Base-by-base conservation (phyloP, 148 eudicot genomes). In the Silene conica region DNA sequence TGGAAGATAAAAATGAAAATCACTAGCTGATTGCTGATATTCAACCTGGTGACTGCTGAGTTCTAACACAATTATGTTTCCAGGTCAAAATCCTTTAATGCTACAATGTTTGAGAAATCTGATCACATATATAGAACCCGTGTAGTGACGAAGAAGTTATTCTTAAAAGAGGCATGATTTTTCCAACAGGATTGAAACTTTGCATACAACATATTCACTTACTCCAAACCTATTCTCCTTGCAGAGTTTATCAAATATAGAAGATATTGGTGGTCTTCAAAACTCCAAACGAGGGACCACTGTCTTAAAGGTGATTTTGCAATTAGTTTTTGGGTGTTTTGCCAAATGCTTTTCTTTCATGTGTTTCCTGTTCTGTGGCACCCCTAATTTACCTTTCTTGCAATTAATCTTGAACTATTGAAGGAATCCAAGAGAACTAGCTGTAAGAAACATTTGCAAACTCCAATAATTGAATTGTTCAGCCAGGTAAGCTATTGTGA, bases 401-500 rank as follows among this genome's bases (percentile, higher is more conserved):
- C 67, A 58, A 72, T 63, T 50, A n/a, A n/a, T n/a, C n/a, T n/a
- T n/a, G n/a, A n/a, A 50, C 16, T 18, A 28, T 56, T 45, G 9
- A 81, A 90, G 96, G 89, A 87, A 72, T 75, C 65, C 61, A 82
- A 86, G 80, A 73, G 70, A 69, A 62, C 79, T 41, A 74, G 20
- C 70, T 63, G 63, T 64, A 76, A 82, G 70, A 80, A 75, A 22
- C 28, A 61, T 31, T 54, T 73, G 9, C 78, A 73, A 57, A 69
- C 63, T 75, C 91, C 89, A 28, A 90, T 89, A 52, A 73, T 26
- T 48, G 91, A 90, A 72, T 60, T 87, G 73, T 88, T 88, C 80
- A 80, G 73, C 20, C 83, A 88, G 92, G 96, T 92, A 84, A 58
- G 63, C 43, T 54, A 62, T 55, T 67, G 11, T 43, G 46, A 75